phyloP scores from a whole-genome alignment of 331 rosid species.

The Malus hybrid region DNA sequence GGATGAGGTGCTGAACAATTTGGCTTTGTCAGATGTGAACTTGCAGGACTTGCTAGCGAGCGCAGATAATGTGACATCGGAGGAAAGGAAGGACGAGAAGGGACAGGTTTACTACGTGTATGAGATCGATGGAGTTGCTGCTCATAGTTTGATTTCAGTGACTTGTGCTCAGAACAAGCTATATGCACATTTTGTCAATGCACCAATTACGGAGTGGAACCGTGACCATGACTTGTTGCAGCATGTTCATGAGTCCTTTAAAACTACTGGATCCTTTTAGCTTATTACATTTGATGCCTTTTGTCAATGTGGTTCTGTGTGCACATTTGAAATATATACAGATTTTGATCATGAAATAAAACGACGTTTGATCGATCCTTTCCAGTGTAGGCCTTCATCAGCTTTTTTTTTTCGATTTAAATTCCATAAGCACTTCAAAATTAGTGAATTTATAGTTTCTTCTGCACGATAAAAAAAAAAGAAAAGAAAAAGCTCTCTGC shows the following conservation, averaged over 20 bases:
- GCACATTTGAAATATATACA: not conserved
- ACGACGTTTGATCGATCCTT: not conserved
- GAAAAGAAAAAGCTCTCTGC: not conserved
- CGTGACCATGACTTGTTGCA: slow-evolving; percentile 57
- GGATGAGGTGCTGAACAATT: slow-evolving; percentile 61
- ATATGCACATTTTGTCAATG: slow-evolving; percentile 89
- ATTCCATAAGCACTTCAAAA: not conserved
- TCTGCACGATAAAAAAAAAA: not conserved
- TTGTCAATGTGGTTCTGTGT: not conserved
- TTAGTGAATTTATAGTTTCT: not conserved
- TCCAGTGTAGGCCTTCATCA: not conserved
- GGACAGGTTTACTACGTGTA: slow-evolving; percentile 78
- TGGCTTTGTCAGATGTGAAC: slow-evolving; percentile 70
- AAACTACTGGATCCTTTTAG: slow-evolving; percentile 48
- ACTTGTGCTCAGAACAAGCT: slow-evolving; percentile 88
- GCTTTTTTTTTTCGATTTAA: not conserved
- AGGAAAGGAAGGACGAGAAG: slow-evolving; percentile 59
- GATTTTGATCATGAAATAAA: not conserved
- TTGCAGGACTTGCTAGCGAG: slow-evolving; percentile 72
- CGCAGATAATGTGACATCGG: slow-evolving; percentile 47
- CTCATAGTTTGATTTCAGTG: slow-evolving; percentile 79
- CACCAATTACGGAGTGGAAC: slow-evolving; percentile 83
- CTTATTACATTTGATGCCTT: not conserved
- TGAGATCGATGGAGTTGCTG: slow-evolving; percentile 65
- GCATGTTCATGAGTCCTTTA: slow-evolving; percentile 90